Conservation (phyloP, 2,329 filamentous ascomycete species). For the Nigrospora oryzae region DNA sequence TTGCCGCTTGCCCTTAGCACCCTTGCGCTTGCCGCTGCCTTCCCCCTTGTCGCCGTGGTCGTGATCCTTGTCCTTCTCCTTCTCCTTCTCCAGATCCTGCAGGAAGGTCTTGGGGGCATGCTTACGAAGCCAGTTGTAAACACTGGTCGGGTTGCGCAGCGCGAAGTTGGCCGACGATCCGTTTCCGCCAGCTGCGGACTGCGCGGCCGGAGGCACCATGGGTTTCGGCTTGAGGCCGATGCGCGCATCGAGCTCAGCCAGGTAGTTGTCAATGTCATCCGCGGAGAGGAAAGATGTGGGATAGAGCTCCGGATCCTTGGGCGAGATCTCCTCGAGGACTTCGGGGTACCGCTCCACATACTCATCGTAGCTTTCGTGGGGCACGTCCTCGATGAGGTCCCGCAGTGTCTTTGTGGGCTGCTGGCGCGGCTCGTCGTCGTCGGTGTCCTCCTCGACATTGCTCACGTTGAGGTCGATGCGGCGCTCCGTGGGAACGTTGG, state of each 20-base stretch:
- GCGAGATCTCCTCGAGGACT: conserved; percentile 38
- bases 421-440: conserved; percentile 27
- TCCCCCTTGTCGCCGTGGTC: conserved; percentile 23
- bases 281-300: conserved; percentile 60
- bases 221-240: conserved; percentile 35
- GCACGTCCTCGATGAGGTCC: conserved; percentile 42
- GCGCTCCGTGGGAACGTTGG: conserved; percentile 66
- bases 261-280: conserved; percentile 66
- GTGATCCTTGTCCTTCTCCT: conserved; percentile 31
- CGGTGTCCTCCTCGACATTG: conserved; percentile 27
- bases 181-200: conserved; percentile 22
- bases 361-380: conserved; percentile 40
- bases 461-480: conserved; percentile 61
- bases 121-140: conserved; percentile 90
- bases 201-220: conserved; percentile 41
- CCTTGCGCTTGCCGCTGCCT: conserved; percentile 24
- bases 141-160: conserved; percentile 76
- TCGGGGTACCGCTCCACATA: conserved; percentile 57
- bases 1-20: conserved; percentile 27
- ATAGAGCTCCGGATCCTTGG: conserved; percentile 41
- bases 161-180: conserved; percentile 32
- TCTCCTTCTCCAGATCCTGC: conserved; percentile 57
- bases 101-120: conserved; percentile 79
- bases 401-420: conserved; percentile 38
- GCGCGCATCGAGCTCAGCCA: conserved; percentile 52